A percentile compares a stretch with the other conserved stretches of the same genome.
Evolutionary conservation across 179 eudicot species (phyloP).

Genomic region (Dionaea muscipula): DNA sequence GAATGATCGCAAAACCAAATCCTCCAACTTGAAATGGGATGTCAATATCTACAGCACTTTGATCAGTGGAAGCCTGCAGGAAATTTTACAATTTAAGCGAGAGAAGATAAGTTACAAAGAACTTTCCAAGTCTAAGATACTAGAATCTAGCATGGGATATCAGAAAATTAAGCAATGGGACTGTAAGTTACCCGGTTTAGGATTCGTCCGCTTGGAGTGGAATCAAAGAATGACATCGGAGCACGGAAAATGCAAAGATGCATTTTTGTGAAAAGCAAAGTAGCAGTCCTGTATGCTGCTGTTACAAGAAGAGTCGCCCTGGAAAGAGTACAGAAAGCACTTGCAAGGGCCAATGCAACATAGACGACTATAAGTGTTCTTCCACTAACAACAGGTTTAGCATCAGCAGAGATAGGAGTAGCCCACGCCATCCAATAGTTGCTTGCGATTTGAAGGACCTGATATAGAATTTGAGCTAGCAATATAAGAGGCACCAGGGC

Average conservation of each 20-base stretch:
- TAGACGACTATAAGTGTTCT: constrained; percentile 59
- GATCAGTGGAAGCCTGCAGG: too few species aligned
- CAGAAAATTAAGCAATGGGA: too few species aligned
- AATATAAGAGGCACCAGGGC: constrained; percentile 56
- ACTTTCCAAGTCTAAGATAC: too few species aligned
- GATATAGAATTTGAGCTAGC: constrained; percentile 36
- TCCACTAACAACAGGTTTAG: constrained; percentile 29
- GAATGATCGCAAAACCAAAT: constrained; percentile 52
- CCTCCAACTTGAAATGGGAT: constrained; percentile 35
- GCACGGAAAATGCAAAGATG: constrained; percentile 56
- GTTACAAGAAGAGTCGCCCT: constrained; percentile 35
- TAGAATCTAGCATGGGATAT: too few species aligned
- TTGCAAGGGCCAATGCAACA: constrained; percentile 53
- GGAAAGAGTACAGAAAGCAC: constrained; percentile 54
- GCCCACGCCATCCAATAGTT: constrained; percentile 99
- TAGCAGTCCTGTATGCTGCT: constrained; percentile 50
- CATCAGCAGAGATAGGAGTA: constrained; percentile 60
- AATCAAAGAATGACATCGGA: constrained; percentile 71
- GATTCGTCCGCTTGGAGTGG: constrained; percentile 73
- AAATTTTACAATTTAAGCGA: too few species aligned
- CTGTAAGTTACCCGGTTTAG: constrained; percentile 39
- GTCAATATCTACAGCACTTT: constrained; percentile 42
- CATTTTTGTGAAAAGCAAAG: constrained; percentile 48
- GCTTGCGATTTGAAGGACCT: constrained; percentile 54
- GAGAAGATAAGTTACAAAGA: too few species aligned